These are phyloP conservation scores for Neurospora sp. DNA, from an alignment of 495 filamentous ascomycete genomes.

Conservation along the genomic window DNA sequence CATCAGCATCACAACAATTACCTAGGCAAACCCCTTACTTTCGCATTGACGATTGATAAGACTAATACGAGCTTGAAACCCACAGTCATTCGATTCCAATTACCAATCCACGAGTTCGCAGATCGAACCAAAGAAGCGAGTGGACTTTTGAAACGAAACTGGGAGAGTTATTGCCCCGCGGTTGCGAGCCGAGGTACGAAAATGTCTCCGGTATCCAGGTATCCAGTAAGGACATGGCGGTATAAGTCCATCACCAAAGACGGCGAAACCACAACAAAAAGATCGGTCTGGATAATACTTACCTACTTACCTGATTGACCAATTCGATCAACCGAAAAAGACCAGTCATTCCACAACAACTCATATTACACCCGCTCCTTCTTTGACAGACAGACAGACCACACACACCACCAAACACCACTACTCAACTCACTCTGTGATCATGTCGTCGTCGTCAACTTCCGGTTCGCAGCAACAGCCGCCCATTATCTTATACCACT, in stretches of 20 bases:
- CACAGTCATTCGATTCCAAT: not conserved
- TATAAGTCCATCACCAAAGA: not conserved
- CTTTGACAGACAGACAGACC: not conserved
- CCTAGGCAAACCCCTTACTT: not conserved
- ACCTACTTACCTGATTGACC: not conserved
- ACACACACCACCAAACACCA: not conserved
- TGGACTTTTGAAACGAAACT: not conserved
- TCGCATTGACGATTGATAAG: not conserved
- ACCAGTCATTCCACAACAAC: not conserved
- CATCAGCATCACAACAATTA: not conserved
- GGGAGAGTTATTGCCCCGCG: not conserved
- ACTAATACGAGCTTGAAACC: not conserved
- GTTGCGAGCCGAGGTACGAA: not conserved
- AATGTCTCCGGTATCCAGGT: not conserved
- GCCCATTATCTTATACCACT: constrained; percentile 46
- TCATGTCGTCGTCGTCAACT: not conserved
- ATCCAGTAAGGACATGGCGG: not conserved
- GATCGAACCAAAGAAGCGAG: not conserved
- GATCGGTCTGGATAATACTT: not conserved
- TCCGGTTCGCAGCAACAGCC: constrained; percentile 9
- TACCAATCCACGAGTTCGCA: not conserved
- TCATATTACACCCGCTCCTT: not conserved
- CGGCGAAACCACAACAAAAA: not conserved
- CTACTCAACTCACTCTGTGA: not conserved
- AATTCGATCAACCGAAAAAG: not conserved